Percentiles rank a stretch among this genome's conserved stretches.
phyloP scores from a whole-genome alignment of 73 alveolate genomes.

The Uronychia binucleata region DNA sequence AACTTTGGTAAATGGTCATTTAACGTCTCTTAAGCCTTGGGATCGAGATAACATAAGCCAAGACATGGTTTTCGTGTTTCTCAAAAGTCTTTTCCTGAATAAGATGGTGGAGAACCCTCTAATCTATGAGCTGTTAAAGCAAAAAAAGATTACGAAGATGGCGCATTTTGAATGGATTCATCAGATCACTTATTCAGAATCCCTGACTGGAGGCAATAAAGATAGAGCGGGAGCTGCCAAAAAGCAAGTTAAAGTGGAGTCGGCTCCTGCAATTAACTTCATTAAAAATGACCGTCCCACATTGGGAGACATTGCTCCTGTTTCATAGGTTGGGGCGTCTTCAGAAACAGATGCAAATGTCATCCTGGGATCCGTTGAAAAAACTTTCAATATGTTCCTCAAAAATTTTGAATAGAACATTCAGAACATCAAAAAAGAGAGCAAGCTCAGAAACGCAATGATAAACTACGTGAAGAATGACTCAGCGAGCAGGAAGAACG shows the following conservation, averaged over 20 bases:
- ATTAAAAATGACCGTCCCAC: neutral
- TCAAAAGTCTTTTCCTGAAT: neutral
- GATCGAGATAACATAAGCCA: neutral
- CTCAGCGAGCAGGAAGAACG: neutral
- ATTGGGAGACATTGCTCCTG: neutral
- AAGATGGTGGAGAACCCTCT: neutral
- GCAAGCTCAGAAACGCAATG: neutral
- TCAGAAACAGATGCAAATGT: neutral
- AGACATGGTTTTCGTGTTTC: neutral
- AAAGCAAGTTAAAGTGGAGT: neutral
- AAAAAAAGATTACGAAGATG: neutral
- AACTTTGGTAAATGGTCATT: neutral
- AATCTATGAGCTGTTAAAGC: neutral
- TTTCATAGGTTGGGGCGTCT: neutral
- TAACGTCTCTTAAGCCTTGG: neutral
- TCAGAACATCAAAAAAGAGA: neutral
- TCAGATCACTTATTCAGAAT: neutral
- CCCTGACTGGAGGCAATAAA: too few species aligned
- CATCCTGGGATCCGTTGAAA: neutral
- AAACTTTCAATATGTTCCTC: neutral
- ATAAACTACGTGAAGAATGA: neutral
- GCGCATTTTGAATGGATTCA: neutral
- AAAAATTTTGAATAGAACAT: neutral
- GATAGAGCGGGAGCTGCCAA: too few species aligned
- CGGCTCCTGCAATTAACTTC: neutral